Percentiles rank a stretch among this genome's conserved stretches.
phyloP scores from a whole-genome alignment of 2,329 filamentous ascomycete species.

The Trichoderma oligosporum region DNA sequence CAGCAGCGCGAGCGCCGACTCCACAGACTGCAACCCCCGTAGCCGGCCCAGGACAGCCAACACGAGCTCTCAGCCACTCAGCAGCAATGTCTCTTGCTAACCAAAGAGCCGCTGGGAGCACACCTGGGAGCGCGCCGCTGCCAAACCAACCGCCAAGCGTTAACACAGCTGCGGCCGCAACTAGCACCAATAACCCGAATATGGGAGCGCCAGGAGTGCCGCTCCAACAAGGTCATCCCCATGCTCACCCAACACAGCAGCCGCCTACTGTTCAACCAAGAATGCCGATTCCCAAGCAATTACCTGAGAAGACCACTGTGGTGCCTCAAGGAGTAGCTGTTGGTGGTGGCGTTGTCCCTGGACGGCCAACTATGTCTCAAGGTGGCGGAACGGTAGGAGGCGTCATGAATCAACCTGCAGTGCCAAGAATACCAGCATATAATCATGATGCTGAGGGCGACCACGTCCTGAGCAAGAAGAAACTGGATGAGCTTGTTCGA shows the following conservation, averaged over 20 bases:
- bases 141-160: conserved; percentile 32
- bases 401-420: conserved; percentile 81
- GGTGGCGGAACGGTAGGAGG: conserved; percentile 74
- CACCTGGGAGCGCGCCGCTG: conserved; percentile 33
- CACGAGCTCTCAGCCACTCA: conserved; percentile 46
- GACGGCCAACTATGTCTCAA: conserved; percentile 79
- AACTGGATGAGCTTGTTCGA: conserved; percentile 88
- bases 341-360: conserved; percentile 54
- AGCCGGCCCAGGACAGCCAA: conserved; percentile 34
- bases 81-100: conserved; percentile 50
- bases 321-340: conserved; percentile 72
- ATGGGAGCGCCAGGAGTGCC: conserved; percentile 33
- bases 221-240: conserved; percentile 26
- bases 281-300: conserved; percentile 77
- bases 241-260: conserved; percentile 32
- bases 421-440: conserved; percentile 76
- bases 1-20: conserved; percentile 46
- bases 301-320: conserved; percentile 64
- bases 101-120: conserved; percentile 35
- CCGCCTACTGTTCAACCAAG: conserved; percentile 51
- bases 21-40: conserved; percentile 43
- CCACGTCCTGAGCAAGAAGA: conserved; percentile 94
- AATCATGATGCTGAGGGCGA: conserved; percentile 90
- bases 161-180: conserved; percentile 26
- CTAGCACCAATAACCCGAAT: conserved; percentile 31